Conservation (phyloP, 768 basidiomycete species). For the Mycena galericulata region DNA sequence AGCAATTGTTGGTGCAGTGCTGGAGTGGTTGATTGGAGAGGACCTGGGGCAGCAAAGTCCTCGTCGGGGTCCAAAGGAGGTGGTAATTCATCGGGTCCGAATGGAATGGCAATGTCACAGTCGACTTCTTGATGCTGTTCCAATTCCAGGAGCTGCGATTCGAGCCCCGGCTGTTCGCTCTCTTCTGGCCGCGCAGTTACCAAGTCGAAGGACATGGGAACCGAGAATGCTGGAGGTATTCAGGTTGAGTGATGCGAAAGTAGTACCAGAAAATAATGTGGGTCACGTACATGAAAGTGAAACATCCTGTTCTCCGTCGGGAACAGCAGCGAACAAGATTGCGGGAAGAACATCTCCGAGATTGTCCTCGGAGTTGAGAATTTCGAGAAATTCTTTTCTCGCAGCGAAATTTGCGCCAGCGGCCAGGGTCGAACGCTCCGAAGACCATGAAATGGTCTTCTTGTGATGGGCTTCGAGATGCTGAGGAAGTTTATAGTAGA, state of each 20-base stretch:
- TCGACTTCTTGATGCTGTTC: not conserved
- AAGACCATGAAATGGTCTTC: not conserved
- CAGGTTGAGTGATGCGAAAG: not conserved
- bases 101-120: not conserved
- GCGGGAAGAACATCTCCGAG: not conserved
- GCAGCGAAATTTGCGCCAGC: not conserved
- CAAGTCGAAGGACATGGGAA: not conserved
- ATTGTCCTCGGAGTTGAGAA: not conserved
- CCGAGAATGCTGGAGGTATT: not conserved
- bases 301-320: not conserved
- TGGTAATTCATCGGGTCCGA: not conserved
- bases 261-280: too few relatives aligned
- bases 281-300: not conserved
- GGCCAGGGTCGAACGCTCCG: not conserved
- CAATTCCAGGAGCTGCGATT: too few relatives aligned
- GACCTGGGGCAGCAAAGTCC: not conserved
- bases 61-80: too few relatives aligned
- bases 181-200: not conserved
- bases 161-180: not conserved
- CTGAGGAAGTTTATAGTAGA: slow-evolving; percentile 10
- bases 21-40: too few relatives aligned
- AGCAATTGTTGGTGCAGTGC: not conserved
- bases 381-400: not conserved
- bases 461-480: slow-evolving; percentile 5
- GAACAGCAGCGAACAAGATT: not conserved